phyloP scores from a whole-genome alignment of 108 stramenopile genomes.

The Thalassiosira profunda region DNA sequence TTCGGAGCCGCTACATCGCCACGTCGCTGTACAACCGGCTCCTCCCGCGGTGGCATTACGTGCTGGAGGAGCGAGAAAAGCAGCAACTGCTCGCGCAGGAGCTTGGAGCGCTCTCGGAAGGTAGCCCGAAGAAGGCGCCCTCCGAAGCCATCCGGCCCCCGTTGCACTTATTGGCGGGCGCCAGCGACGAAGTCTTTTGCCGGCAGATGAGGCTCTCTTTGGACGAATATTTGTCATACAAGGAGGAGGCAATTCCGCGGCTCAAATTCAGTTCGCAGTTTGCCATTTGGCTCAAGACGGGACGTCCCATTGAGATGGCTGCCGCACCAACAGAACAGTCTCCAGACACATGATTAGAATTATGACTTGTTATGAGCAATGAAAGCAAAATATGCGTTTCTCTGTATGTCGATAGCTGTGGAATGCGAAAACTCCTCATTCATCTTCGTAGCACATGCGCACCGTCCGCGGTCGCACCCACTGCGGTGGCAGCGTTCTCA shows the following conservation, averaged over 20 bases:
- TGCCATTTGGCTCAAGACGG: slow-evolving; percentile 83
- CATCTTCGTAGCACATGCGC: slow-evolving; percentile 64
- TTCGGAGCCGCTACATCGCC: slow-evolving; percentile 80
- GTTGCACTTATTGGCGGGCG: slow-evolving; percentile 69
- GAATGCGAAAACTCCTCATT: no score
- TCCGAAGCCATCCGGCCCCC: slow-evolving; percentile 41
- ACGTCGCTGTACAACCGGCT: slow-evolving; percentile 83
- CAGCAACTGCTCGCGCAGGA: neutral
- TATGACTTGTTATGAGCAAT: no score
- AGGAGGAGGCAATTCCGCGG: slow-evolving; percentile 62
- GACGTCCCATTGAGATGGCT: slow-evolving; percentile 65
- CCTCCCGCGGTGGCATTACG: slow-evolving; percentile 82
- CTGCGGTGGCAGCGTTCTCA: slow-evolving; percentile 68
- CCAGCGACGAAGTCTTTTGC: slow-evolving; percentile 75
- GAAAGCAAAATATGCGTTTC: no score
- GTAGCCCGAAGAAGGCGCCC: slow-evolving; percentile 6
- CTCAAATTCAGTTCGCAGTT: slow-evolving; percentile 85
- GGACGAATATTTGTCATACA: slow-evolving; percentile 59
- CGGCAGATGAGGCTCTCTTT: slow-evolving; percentile 46
- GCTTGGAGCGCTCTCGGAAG: neutral
- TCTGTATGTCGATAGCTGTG: no score
- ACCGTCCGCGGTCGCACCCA: slow-evolving; percentile 50
- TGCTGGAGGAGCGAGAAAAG: slow-evolving; percentile 21
- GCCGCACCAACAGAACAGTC: no score
- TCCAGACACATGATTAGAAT: no score